Conservation (phyloP, 768 basidiomycete species). For the Collybia nuda region DNA sequence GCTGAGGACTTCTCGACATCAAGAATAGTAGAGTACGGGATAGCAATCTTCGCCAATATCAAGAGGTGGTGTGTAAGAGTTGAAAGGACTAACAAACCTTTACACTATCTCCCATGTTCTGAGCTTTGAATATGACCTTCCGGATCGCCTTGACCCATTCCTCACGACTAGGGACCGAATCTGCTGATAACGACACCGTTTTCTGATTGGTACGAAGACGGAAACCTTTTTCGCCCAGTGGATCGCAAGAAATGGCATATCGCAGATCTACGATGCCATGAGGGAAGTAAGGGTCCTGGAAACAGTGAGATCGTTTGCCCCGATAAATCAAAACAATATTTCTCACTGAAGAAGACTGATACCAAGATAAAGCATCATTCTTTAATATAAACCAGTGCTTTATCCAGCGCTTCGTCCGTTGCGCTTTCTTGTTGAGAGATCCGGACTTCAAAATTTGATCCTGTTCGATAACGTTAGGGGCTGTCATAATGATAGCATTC, state of each 20-base stretch:
- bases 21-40: constrained; percentile 86
- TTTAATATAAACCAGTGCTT: constrained; percentile 97
- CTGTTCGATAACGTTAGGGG: constrained; percentile 36
- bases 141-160: constrained; percentile 97
- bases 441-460: constrained; percentile 94
- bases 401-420: constrained; percentile 87
- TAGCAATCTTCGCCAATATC: constrained; percentile 63
- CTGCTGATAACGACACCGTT: constrained; percentile 66
- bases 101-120: constrained; percentile 94
- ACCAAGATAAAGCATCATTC: constrained; percentile 97
- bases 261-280: constrained; percentile 95
- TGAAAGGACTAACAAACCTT: constrained; percentile 52
- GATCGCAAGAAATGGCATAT: constrained; percentile 89
- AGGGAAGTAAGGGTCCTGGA: constrained; percentile 95
- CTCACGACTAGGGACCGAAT: constrained; percentile 80
- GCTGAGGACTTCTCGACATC: constrained; percentile 87
- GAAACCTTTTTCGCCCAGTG: constrained; percentile 74
- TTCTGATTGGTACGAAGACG: constrained; percentile 84
- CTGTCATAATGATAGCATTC: not conserved
- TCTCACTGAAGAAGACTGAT: constrained; percentile 84
- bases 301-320: constrained; percentile 11
- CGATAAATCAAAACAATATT: constrained; percentile 4
- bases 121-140: constrained; percentile 93
- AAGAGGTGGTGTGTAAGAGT: not conserved
- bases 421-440: constrained; percentile 82